phyloP scores from a whole-genome alignment of 2,329 filamentous ascomycete species.

The Stemphylium beticola region DNA sequence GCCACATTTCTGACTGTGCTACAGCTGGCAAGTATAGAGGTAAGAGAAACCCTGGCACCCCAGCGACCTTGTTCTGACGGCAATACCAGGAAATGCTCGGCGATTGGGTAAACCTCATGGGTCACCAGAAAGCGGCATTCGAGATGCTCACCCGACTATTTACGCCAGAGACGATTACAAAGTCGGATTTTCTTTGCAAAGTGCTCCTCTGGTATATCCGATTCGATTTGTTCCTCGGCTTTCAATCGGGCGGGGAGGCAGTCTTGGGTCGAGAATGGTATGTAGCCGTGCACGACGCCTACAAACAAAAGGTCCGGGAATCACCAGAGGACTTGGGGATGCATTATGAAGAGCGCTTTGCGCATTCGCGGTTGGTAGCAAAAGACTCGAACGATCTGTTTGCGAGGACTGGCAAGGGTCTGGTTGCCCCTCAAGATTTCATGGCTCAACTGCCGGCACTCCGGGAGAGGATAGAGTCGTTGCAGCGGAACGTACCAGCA shows the following conservation, averaged over 20 bases:
- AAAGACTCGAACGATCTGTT: slow-evolving; percentile 83
- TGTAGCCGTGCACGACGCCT: slow-evolving; percentile 66
- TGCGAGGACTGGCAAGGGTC: slow-evolving; percentile 68
- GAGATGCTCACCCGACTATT: slow-evolving; percentile 80
- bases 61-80: slow-evolving; percentile 10
- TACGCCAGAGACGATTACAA: slow-evolving; percentile 74
- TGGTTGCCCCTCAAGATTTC: slow-evolving; percentile 71
- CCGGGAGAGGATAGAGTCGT: slow-evolving; percentile 50
- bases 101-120: slow-evolving; percentile 92
- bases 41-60: slow-evolving; percentile 51
- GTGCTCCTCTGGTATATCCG: slow-evolving; percentile 88
- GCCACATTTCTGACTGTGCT: slow-evolving; percentile 85
- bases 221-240: slow-evolving; percentile 83
- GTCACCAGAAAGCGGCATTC: slow-evolving; percentile 88
- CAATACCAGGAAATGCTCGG: slow-evolving; percentile 81
- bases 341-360: slow-evolving; percentile 71
- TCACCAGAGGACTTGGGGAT: slow-evolving; percentile 69
- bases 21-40: slow-evolving; percentile 92
- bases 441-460: slow-evolving; percentile 61
- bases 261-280: slow-evolving; percentile 82
- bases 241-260: slow-evolving; percentile 80
- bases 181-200: slow-evolving; percentile 72
- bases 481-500: slow-evolving; percentile 63
- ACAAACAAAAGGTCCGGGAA: slow-evolving; percentile 62
- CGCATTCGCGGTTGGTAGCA: slow-evolving; percentile 73